Conservation (phyloP, 805 yeast genomes). For the Candida coleopterorum region DNA sequence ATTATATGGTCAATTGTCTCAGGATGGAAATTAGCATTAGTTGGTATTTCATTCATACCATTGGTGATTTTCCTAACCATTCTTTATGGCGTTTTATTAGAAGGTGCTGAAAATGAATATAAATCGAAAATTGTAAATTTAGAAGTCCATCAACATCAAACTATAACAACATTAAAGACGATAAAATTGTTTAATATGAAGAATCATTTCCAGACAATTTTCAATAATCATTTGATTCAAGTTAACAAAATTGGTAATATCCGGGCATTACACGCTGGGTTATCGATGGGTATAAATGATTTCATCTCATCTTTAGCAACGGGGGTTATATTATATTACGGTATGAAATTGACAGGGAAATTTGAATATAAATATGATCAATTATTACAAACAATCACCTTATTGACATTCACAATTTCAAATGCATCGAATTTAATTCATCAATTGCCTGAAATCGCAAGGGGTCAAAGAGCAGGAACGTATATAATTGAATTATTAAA, state of each 20-base stretch:
- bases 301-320: conserved; percentile 58
- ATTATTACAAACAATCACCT: conserved; percentile 63
- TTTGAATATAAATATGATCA: conserved; percentile 52
- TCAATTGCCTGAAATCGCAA: conserved; percentile 72
- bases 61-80: conserved; percentile 49
- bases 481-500: conserved; percentile 34
- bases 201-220: conserved; percentile 39
- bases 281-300: conserved; percentile 58
- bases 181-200: conserved; percentile 55
- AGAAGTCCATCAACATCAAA: conserved; percentile 51
- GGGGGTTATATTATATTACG: conserved; percentile 73
- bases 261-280: conserved; percentile 60
- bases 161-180: conserved; percentile 56
- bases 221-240: conserved; percentile 21
- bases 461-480: conserved; percentile 73
- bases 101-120: conserved; percentile 54
- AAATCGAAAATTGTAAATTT: conserved; percentile 50
- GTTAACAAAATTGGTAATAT: conserved; percentile 38
- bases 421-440: conserved; percentile 55
- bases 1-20: conserved; percentile 67
- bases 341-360: conserved; percentile 62
- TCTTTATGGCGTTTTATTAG: conserved; percentile 48
- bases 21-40: conserved; percentile 87
- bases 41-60: conserved; percentile 75
- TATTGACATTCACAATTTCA: conserved; percentile 69